Conservation (phyloP, 352 stramenopile genomes). For the Phytophthora nicotianae region DNA sequence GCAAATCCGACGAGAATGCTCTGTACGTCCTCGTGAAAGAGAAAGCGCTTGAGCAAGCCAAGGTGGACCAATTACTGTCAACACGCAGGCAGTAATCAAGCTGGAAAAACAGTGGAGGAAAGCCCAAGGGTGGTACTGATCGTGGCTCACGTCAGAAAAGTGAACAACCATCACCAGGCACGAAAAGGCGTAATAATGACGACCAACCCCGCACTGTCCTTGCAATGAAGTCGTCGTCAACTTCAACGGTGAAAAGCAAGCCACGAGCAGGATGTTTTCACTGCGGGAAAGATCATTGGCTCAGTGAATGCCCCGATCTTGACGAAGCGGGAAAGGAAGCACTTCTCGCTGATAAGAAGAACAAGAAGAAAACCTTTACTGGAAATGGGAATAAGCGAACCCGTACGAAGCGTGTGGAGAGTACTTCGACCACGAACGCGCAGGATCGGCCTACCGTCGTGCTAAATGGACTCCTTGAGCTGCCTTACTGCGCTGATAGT, state of each 20-base stretch:
- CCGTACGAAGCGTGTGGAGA: no score
- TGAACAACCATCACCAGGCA: no score
- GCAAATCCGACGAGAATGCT: constrained; percentile 10
- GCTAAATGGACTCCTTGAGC: no score
- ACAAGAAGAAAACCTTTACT: no score
- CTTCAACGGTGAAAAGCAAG: not conserved
- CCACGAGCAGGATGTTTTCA: constrained; percentile 14
- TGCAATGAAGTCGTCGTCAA: not conserved
- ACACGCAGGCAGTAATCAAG: not conserved
- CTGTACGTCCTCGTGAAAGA: constrained; percentile 21
- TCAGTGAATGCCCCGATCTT: constrained; percentile 16
- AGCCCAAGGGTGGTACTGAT: no score
- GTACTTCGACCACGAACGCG: no score
- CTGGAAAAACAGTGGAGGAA: not conserved
- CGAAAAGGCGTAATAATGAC: no score
- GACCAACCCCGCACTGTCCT: not conserved
- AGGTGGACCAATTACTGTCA: not conserved
- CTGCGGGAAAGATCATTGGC: constrained; percentile 22
- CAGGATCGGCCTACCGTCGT: no score
- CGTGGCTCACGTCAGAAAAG: no score
- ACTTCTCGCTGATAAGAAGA: no score
- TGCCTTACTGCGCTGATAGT: no score
- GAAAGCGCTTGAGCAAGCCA: constrained; percentile 32
- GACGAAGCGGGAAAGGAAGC: constrained; percentile 12
- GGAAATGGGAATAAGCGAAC: no score